Base-by-base conservation (phyloP, 495 filamentous ascomycete species). In the Penicillium alfredii region DNA sequence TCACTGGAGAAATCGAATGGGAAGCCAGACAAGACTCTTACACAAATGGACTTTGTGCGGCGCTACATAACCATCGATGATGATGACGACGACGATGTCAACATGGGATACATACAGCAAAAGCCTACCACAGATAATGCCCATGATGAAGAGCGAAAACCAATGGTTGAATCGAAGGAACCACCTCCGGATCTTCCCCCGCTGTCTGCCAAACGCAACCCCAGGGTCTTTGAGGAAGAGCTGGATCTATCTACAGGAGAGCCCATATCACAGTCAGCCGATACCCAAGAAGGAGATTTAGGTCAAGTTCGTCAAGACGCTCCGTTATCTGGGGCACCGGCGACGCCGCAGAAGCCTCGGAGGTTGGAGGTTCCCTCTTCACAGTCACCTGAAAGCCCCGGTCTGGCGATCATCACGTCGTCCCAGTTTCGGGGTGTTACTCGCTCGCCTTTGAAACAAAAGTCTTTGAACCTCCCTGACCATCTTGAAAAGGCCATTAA, bases 21-120 rank as follows among this genome's bases (percentile, higher is more conserved):
- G 30, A 58, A 59, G 38, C 51, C 53, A 11, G 53, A 66, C 16
- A 68, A 68, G 26, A 71, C 67, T 3, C 52, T 71, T 6, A 71
- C 67, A 7, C 67, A 71, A 40, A 71, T 71, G 64, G 53, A 66
- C 31, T 71, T 64, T 37, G 64, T 71, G 29, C 55, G 54, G 18
- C 64, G 60, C 3, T 62, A 58, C 27, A 47, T 68, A 24, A 48
- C 56, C 21, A 60, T 71, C 28, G 57, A 64, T 10, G 47, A 59
- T 6, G 61, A 65, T 15, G 62, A 63, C 22, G 57, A 58, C 10
- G 30, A 48, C 19, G 63, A 69, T 31, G 29, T 53, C 35, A 58
- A 63, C 18, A 35, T 66, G 44, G 58, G 60, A 27, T 65, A 68
- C 20, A 54, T 58, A 9, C 51, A 55, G 35, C 34, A 44, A 1